These are phyloP conservation scores for Medicago ruthenica DNA, from an alignment of 306 rosid genomes.

Conservation along the genomic window DNA sequence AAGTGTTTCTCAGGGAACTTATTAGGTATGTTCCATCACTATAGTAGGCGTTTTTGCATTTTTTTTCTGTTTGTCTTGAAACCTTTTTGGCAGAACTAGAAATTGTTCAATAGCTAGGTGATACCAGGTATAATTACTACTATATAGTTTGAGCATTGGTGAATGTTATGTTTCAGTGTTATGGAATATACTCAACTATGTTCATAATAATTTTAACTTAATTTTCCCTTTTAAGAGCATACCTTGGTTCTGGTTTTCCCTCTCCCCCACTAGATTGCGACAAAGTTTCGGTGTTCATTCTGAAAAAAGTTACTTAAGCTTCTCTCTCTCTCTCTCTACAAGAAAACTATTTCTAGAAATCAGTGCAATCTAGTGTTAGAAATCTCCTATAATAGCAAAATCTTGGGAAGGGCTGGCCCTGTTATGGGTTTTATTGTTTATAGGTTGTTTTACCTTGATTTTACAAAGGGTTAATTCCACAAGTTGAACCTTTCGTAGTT, in stretches of 20 bases:
- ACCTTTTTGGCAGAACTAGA: not conserved
- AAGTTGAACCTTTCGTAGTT: too few relatives aligned
- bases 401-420: not conserved
- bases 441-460: not conserved
- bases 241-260: not conserved
- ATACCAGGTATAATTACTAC: not conserved
- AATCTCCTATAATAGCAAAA: not conserved
- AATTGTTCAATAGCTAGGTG: conserved; percentile 7
- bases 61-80: not conserved
- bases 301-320: not conserved
- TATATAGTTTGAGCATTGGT: not conserved
- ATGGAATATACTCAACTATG: not conserved
- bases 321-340: not conserved
- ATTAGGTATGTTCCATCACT: conserved; percentile 61
- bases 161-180: not conserved
- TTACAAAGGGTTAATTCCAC: not conserved
- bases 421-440: not conserved
- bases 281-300: conserved; percentile 9
- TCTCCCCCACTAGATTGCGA: not conserved
- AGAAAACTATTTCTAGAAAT: conserved; percentile 9
- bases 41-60: not conserved
- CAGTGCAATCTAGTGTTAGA: not conserved
- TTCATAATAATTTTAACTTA: not conserved
- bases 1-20: conserved; percentile 96
- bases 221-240: not conserved